Conservation (phyloP, 306 rosid genomes). For the Amphicarpaea edgeworthii region DNA sequence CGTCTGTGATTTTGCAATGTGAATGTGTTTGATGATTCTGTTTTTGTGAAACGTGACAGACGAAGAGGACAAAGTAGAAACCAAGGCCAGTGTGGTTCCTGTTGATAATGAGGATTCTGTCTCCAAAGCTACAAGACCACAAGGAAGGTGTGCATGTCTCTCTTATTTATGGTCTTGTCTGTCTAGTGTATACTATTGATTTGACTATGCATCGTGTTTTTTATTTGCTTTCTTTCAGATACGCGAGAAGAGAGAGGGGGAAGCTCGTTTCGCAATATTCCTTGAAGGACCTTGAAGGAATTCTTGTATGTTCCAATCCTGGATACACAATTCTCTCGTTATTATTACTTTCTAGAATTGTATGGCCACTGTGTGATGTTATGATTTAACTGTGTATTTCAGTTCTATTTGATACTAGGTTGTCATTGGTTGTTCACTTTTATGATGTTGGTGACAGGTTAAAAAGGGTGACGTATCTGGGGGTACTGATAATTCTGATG, state of each 20-base stretch:
- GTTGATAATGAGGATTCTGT: conserved; percentile 49
- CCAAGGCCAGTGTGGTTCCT: conserved; percentile 47
- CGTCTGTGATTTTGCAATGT: conserved; percentile 14
- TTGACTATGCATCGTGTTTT: neutral
- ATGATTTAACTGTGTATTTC: neutral
- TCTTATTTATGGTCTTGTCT: neutral
- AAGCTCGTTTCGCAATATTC: conserved; percentile 89
- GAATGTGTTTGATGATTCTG: conserved; percentile 38
- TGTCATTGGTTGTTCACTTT: conserved; percentile 37
- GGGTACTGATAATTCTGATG: conserved; percentile 49
- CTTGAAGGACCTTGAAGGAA: conserved; percentile 89
- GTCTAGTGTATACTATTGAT: neutral
- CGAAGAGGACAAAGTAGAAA: conserved; percentile 53
- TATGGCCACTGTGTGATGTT: neutral
- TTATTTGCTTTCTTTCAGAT: conserved; percentile 55
- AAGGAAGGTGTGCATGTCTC: conserved; percentile 76
- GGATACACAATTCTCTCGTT: neutral
- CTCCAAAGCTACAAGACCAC: conserved; percentile 79
- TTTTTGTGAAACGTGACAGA: conserved; percentile 42
- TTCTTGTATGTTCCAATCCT: conserved; percentile 68
- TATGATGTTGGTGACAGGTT: conserved; percentile 58
- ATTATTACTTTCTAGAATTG: too few species aligned
- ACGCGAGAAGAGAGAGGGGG: conserved; percentile 88
- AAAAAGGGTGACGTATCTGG: conserved; percentile 64
- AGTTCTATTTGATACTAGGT: conserved; percentile 6